Base-by-base conservation (phyloP, 148 eudicot species). In the Fallopia convolvulus region DNA sequence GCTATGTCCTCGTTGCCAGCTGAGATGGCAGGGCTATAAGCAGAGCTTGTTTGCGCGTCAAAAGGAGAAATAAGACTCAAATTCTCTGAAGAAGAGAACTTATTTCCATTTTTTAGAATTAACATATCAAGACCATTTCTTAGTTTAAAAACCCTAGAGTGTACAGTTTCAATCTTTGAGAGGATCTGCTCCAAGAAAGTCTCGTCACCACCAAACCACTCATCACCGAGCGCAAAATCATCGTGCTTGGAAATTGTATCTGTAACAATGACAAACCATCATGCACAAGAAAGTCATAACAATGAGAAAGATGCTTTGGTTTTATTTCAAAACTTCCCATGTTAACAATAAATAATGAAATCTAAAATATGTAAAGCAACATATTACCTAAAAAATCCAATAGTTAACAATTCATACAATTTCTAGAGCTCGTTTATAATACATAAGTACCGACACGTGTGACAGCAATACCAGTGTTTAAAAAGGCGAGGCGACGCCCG, bases 1-100 rank as follows among this genome's bases (percentile, higher is more conserved):
- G 83, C 20, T 36, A 83, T 82, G 80, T 90, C 94, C 3, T 87
- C 97, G 49, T 90, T 84, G 73, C 98, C 89, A 61, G 90, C 87
- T 42, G 99, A 94, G 70, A 89, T 84, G 78, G 88, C 87, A 56
- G 96, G 99, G 83, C 98, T 92, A 66, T 74, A 93, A 70, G 84
- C 83, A 76, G 91, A 86, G 81, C 95, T 89, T 14, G 87, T 83
- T 83, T 89, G 97, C 66, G 76, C 89, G 80, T 91, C 97, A 70
- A 80, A 83, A 12, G 84, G 90, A 55, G 77, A 82, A 65, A 89
- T 88, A 83, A 90, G 87, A 82, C 85, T 90, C 75, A 90, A 80
- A 83, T 89, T 89, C 77, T 89, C 97, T 1, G 90, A 91, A 56
- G 93, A 93, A 58, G 92, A 88, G 79, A 91, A 86, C 82, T 83